Evolutionary conservation across 768 basidiomycete genomes (phyloP).

Genomic region (Gymnopilus junonius): DNA sequence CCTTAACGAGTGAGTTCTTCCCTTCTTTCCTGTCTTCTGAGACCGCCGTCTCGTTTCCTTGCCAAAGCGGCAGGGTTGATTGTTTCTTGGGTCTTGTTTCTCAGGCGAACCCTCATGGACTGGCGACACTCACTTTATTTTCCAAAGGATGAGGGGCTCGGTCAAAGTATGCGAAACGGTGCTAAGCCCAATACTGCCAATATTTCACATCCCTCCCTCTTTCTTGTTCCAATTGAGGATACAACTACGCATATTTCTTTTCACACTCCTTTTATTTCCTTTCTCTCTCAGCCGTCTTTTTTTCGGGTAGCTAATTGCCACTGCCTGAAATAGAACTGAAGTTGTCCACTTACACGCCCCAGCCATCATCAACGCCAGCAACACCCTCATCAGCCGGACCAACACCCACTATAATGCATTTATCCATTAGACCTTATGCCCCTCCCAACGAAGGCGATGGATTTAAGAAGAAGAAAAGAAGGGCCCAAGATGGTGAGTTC

Average conservation of each 20-base stretch:
- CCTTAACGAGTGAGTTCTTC: constrained; percentile 58
- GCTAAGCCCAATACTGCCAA: not conserved
- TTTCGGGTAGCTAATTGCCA: constrained; percentile 6
- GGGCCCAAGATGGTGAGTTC: constrained; percentile 34
- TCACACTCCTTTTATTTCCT: constrained; percentile 1
- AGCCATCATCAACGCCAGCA: constrained; percentile 23
- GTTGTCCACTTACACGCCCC: constrained; percentile 41
- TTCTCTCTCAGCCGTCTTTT: constrained; percentile 10
- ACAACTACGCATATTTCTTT: not conserved
- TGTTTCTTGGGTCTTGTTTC: not conserved
- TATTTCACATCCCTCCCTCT: not conserved
- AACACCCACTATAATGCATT: constrained; percentile 71
- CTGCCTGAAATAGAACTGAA: constrained; percentile 37
- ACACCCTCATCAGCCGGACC: constrained; percentile 25
- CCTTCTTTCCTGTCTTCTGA: not conserved
- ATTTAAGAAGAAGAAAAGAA: constrained; percentile 58
- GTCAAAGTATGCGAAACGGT: not conserved
- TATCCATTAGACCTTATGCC: constrained; percentile 68
- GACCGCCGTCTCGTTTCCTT: constrained; percentile 7
- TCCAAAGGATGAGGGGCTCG: not conserved
- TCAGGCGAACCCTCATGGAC: not conserved
- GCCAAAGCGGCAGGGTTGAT: not conserved
- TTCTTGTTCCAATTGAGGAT: not conserved
- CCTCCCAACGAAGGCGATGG: constrained; percentile 52
- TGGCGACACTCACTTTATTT: no score